Conservation (phyloP, 148 eudicot species). For the Cornus kousa region DNA sequence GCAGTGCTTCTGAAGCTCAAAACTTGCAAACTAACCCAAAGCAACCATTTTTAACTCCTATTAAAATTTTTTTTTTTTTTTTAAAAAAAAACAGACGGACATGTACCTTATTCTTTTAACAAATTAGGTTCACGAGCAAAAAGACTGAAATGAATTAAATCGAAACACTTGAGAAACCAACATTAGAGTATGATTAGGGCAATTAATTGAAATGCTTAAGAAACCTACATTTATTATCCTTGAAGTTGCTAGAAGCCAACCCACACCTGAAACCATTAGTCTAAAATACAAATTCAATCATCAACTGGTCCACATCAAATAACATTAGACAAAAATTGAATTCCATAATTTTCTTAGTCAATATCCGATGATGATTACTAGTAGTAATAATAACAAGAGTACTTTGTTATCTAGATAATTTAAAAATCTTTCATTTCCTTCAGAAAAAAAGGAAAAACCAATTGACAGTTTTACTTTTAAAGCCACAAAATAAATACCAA, state of each 20-base stretch:
- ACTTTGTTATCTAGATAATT: not conserved
- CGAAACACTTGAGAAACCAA: no score
- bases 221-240: not conserved
- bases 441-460: not conserved
- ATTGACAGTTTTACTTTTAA: not conserved
- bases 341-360: not conserved
- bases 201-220: no score
- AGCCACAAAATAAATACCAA: not conserved
- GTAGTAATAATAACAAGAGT: not conserved
- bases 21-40: not conserved
- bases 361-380: not conserved
- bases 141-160: no score
- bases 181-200: no score
- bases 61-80: no score
- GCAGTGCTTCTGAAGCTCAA: not conserved
- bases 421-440: not conserved
- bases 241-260: not conserved
- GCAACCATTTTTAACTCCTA: not conserved
- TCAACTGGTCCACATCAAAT: not conserved
- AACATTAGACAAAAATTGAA: not conserved
- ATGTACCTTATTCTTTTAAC: not conserved
- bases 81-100: not conserved
- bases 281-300: not conserved
- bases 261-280: not conserved
- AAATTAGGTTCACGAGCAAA: no score